phyloP scores from a whole-genome alignment of 208 protist genomes.

The Leishmania guyanensis region DNA sequence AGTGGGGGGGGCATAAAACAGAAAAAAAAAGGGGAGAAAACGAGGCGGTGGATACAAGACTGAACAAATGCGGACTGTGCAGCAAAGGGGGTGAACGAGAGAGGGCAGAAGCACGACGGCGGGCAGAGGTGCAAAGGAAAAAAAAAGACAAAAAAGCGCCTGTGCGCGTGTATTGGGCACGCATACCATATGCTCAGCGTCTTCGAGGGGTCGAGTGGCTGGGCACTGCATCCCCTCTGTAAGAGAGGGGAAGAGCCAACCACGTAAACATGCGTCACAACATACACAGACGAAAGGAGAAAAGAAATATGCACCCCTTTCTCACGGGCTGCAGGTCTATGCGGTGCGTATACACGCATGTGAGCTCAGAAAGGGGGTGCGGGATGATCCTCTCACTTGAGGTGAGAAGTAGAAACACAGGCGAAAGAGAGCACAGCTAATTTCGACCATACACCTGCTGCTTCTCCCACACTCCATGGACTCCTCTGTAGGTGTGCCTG shows the following conservation, averaged over 20 bases:
- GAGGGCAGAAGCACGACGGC: neutral
- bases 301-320: slow-evolving; percentile 7
- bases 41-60: neutral
- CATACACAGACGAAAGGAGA: slow-evolving; percentile 5
- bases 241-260: slow-evolving; percentile 18
- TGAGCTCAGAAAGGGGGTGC: neutral
- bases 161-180: neutral
- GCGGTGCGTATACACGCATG: neutral
- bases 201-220: neutral
- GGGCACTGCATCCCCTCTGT: neutral
- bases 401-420: neutral
- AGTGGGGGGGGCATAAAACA: neutral
- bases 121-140: neutral
- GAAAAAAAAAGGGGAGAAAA: neutral
- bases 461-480: neutral
- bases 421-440: neutral
- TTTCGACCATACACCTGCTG: neutral
- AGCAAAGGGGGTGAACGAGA: neutral
- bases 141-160: neutral
- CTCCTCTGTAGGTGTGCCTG: neutral
- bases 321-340: neutral
- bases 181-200: neutral
- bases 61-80: neutral
- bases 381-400: neutral
- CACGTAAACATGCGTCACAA: neutral